Evolutionary conservation across 176 grass and related monocot genomes (phyloP).

Genomic region (Puccinellia tenuiflora): DNA sequence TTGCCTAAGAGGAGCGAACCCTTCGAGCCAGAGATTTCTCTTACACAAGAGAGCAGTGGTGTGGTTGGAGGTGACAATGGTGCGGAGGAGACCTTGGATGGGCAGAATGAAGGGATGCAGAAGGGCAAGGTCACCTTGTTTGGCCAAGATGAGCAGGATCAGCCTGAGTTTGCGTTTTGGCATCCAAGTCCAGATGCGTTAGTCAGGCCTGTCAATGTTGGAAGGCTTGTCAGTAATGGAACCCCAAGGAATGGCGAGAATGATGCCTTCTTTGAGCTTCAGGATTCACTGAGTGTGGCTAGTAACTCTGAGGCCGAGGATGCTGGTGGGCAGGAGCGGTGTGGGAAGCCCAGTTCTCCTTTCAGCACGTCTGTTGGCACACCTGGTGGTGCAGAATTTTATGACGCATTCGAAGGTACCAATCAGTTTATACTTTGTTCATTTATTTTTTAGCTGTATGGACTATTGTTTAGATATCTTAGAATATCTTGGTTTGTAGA

Average conservation of each 20-base stretch:
- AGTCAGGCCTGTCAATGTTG: constrained; percentile 26
- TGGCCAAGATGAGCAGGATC: constrained; percentile 14
- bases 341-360: constrained; percentile 45
- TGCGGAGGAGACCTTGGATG: constrained; percentile 1
- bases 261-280: constrained; percentile 65
- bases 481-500: neutral
- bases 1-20: constrained; percentile 4
- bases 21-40: constrained; percentile 20
- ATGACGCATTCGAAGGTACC: constrained; percentile 90
- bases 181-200: constrained; percentile 19
- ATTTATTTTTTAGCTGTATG: neutral
- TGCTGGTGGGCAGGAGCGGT: constrained; percentile 29
- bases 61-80: neutral
- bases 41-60: neutral
- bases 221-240: constrained; percentile 10
- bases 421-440: neutral
- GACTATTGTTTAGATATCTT: neutral
- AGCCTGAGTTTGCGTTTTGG: constrained; percentile 32
- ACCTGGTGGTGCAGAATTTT: constrained; percentile 55
- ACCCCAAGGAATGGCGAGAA: constrained; percentile 27
- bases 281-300: constrained; percentile 49
- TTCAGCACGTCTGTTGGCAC: constrained; percentile 30
- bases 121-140: constrained; percentile 19
- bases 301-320: constrained; percentile 63
- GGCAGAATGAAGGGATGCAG: neutral